These are phyloP conservation scores for Ceriops tagal DNA, from an alignment of 345 rosid genomes.

Conservation along the genomic window DNA sequence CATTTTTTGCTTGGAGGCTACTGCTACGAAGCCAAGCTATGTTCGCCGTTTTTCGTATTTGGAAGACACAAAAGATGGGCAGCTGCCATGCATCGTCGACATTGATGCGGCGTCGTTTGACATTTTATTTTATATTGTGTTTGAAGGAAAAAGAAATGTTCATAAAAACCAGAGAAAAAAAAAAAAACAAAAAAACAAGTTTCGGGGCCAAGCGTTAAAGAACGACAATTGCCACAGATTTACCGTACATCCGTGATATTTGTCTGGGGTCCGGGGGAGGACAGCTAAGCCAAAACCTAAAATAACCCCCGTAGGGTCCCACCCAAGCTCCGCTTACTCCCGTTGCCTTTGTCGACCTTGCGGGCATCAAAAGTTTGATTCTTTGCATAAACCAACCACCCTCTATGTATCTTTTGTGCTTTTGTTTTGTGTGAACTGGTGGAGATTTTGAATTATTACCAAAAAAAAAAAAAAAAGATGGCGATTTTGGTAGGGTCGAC, in stretches of 20 bases:
- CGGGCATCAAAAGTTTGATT: background rate
- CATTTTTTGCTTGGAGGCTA: constrained; percentile 16
- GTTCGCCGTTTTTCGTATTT: background rate
- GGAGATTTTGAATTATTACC: constrained; percentile 1
- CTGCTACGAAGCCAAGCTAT: background rate
- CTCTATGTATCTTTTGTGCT: background rate
- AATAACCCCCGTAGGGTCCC: too few relatives aligned
- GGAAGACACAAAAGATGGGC: too few relatives aligned
- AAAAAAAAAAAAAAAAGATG: background rate
- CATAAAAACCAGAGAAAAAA: too few relatives aligned
- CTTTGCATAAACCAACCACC: background rate
- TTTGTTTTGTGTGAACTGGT: background rate
- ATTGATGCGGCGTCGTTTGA: too few relatives aligned
- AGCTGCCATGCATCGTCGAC: too few relatives aligned
- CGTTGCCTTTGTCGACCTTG: too few relatives aligned
- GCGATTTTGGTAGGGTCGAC: constrained; percentile 16
- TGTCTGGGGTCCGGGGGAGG: too few relatives aligned
- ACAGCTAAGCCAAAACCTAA: background rate
- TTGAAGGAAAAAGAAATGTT: too few relatives aligned
- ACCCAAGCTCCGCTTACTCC: too few relatives aligned
- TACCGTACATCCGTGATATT: too few relatives aligned
- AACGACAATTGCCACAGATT: too few relatives aligned
- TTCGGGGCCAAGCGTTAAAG: constrained; percentile 5
- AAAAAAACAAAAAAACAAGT: background rate
- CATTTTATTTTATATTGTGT: too few relatives aligned